These are phyloP conservation scores for Trichoderma asperellum DNA, from an alignment of 2,329 filamentous ascomycete genomes.

Conservation along the genomic window DNA sequence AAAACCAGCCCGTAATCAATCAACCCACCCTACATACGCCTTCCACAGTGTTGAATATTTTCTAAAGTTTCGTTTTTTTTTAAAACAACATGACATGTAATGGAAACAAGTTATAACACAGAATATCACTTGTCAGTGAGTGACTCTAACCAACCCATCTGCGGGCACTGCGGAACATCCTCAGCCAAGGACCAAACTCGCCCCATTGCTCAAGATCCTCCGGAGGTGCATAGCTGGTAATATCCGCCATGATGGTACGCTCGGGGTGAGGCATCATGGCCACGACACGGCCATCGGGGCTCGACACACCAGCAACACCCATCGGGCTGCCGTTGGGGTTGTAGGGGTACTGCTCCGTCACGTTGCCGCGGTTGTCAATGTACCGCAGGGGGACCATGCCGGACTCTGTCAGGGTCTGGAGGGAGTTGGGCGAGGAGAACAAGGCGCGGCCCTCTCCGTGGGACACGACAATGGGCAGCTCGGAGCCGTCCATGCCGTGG, in stretches of 20 bases:
- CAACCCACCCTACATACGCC: conserved; percentile 21
- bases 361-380: conserved; percentile 75
- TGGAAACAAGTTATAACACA: not conserved
- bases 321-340: conserved; percentile 84
- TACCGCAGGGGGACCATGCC: conserved; percentile 80
- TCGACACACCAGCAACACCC: conserved; percentile 80
- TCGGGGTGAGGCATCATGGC: conserved; percentile 95
- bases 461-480: conserved; percentile 82
- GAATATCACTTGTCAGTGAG: not conserved
- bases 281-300: conserved; percentile 76
- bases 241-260: conserved; percentile 80
- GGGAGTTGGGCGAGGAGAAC: conserved; percentile 60
- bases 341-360: conserved; percentile 82
- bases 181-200: conserved; percentile 81
- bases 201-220: conserved; percentile 68
- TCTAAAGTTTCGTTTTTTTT: conserved; percentile 18
- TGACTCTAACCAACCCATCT: conserved; percentile 72
- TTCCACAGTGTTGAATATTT: conserved; percentile 21
- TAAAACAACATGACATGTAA: not conserved
- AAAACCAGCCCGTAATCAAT: conserved; percentile 10
- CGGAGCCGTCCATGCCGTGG: conserved; percentile 81
- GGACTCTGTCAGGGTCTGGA: conserved; percentile 61
- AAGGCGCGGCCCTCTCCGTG: conserved; percentile 88
- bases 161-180: conserved; percentile 85
- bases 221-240: conserved; percentile 72